Percentiles rank a stretch among this genome's conserved stretches.
phyloP scores from a whole-genome alignment of 2,329 filamentous ascomycete genomes.

The Aspergillus ustus region DNA sequence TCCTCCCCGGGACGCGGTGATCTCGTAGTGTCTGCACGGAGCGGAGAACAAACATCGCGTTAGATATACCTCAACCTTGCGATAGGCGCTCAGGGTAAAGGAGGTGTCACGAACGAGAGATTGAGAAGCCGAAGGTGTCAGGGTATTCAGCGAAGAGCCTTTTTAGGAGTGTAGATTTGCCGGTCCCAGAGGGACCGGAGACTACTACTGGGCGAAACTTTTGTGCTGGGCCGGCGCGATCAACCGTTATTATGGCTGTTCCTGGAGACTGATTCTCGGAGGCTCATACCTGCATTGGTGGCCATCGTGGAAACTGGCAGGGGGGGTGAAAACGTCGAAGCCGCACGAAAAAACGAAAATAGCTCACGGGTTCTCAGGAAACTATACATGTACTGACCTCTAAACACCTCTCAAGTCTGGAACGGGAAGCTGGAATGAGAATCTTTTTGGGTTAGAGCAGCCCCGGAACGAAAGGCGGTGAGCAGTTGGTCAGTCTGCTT shows the following conservation, averaged over 20 bases:
- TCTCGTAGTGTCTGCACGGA: constrained; percentile 75
- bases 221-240: constrained; percentile 24
- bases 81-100: constrained; percentile 13
- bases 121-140: constrained; percentile 48
- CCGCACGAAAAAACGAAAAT: constrained; percentile 9
- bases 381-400: constrained; percentile 27
- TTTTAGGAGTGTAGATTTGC: constrained; percentile 50
- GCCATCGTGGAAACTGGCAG: constrained; percentile 28
- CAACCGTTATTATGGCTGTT: constrained; percentile 1
- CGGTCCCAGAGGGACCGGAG: constrained; percentile 47
- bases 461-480: constrained; percentile 19
- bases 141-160: constrained; percentile 48
- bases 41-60: background rate
- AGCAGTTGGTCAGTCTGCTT: background rate
- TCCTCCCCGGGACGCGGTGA: constrained; percentile 74
- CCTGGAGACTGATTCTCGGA: background rate
- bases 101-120: constrained; percentile 39
- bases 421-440: constrained; percentile 12
- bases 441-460: background rate
- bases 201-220: constrained; percentile 47
- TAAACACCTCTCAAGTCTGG: background rate
- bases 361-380: constrained; percentile 16
- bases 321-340: background rate
- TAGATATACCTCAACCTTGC: background rate
- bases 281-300: constrained; percentile 29